Percentiles rank a stretch among this genome's conserved stretches.
Conservation (phyloP, 208 protist genomes). For the Crithidia fasciculata region DNA sequence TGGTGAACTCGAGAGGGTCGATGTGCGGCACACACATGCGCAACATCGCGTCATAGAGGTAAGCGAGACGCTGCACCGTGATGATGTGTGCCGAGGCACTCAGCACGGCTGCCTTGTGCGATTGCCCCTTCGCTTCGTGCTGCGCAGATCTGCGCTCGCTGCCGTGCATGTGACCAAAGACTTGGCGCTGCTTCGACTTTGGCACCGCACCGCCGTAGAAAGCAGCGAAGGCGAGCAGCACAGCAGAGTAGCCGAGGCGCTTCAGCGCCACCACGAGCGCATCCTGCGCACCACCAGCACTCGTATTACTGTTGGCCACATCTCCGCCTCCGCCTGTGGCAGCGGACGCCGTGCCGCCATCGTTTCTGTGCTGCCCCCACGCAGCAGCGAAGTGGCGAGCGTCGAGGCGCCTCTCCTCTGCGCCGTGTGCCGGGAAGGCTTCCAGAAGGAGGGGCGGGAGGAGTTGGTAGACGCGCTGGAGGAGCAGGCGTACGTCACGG, state of each 20-base stretch:
- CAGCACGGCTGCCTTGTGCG: conserved; percentile 77
- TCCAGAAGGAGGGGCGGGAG: conserved; percentile 56
- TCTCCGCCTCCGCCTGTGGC: neutral
- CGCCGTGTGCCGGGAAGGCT: neutral
- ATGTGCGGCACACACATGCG: conserved; percentile 66
- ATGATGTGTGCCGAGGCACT: conserved; percentile 65
- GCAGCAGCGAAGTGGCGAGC: conserved; percentile 64
- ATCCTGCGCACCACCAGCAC: conserved; percentile 9
- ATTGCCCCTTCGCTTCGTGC: conserved; percentile 50
- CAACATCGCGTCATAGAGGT: conserved; percentile 72
- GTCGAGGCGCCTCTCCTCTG: conserved; percentile 42
- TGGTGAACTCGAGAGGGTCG: conserved; percentile 77
- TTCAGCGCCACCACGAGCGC: conserved; percentile 64
- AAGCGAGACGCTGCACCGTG: conserved; percentile 47
- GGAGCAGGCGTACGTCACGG: conserved; percentile 60
- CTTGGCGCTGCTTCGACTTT: conserved; percentile 58
- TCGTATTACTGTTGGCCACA: neutral
- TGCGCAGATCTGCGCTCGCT: conserved; percentile 2
- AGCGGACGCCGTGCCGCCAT: conserved; percentile 1
- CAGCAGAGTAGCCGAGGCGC: conserved; percentile 68
- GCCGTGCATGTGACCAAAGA: conserved; percentile 41
- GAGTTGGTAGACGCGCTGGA: conserved; percentile 68
- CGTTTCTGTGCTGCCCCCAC: conserved; percentile 46
- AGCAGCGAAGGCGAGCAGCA: conserved; percentile 75
- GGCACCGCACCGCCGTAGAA: conserved; percentile 87